Base-by-base conservation (phyloP, 305 asterid genomes). In the Fraxinus baroniana region DNA sequence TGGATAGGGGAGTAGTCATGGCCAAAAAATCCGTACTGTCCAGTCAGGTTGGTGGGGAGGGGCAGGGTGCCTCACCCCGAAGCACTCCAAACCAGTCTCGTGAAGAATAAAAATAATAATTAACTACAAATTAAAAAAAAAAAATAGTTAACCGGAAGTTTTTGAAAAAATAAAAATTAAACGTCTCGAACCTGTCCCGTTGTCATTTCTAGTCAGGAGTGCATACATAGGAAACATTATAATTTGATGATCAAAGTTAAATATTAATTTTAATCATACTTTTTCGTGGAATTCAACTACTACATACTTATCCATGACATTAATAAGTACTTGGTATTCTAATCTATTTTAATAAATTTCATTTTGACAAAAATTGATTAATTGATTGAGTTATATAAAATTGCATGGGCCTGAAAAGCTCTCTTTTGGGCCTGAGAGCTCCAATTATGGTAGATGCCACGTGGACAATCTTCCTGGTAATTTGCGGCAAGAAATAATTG, bases 401-500 rank as follows among this genome's bases (percentile, higher is more conserved):
- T 4, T 15, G 20, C 24, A 52, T n/a, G 24, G 64, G 64, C 64
- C 9, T 52, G 62, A 49, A 49, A 49, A 17, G 20, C 22, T 49
- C 20, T 12, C 55, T 46, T 46, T 12, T 46, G 20, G 62, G 62
- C 7, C 20, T 49, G 22, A 52, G 7, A 52, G 24, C 24, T 26
- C 4, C 7, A 30, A 12, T 4, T 8, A 4, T 28, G 37, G 32
- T 24, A 68, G 37, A 68, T 37, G 85, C 85, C 84, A 81, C 87
- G 84, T 78, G 75, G 71, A 30, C 72, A 24, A 26, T 8, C 28
- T 12, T 35, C 66, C 26, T 8, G 17, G 22, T 28, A 71, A 71
- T 28, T 30, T 68, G 74, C 39, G 9, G 46, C 13, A 9, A 20
- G 75, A 60, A 39, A 71, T 82, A 72, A 37, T 74, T 79, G 90